Base-by-base conservation (phyloP, 306 rosid species). In the Calophaca sinica region DNA sequence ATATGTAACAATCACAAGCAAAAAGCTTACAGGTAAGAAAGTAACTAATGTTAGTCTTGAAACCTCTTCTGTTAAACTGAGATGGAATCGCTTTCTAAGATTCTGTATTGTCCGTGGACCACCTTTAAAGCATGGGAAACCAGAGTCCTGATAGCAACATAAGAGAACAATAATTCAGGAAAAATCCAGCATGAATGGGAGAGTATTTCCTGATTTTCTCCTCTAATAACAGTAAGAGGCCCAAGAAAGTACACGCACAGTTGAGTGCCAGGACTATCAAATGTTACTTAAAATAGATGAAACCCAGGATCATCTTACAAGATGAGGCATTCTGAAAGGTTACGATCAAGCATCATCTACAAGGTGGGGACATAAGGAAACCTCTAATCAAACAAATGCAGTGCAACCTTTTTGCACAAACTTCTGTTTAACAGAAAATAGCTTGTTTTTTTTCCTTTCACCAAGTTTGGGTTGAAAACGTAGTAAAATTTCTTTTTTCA, bases 51-150 rank as follows among this genome's bases (percentile, higher is more conserved):
- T 63, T 53, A 62, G 52, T 76, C 79, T 70, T 41, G 74, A 77
- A 64, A 91, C 98, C 98, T 94, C 98, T 87, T 94, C 98, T 2
- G 98, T 94, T 78, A 94, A 88, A 84, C 87, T 91, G 63, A 89
- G 89, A 81, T 94, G 98, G 84, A 88, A 94, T 68, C 98, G 93
- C 76, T 94, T 94, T 76, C 97, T 81, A 15, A 94, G 87, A 87
- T 91, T 94, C 84, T 91, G 97, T 84, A 94, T 91, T 55, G 98
- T 91, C 76, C 98, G 85, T 42, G 87, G 84, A 65, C 97, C 98
- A 79, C 97, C 94, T 87, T 88, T 94, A 82, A 94, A 94, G 88
- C 98, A 94, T 36, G 98, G 98, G 80, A 89, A 94, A 72, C 87
- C 94, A 53, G 98, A 94, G 65, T 91, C 98, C 98, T 94, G 85